Evolutionary conservation across 1,284 basidiomycete species (phyloP).

Genomic region (Puccinia brachypodii): DNA sequence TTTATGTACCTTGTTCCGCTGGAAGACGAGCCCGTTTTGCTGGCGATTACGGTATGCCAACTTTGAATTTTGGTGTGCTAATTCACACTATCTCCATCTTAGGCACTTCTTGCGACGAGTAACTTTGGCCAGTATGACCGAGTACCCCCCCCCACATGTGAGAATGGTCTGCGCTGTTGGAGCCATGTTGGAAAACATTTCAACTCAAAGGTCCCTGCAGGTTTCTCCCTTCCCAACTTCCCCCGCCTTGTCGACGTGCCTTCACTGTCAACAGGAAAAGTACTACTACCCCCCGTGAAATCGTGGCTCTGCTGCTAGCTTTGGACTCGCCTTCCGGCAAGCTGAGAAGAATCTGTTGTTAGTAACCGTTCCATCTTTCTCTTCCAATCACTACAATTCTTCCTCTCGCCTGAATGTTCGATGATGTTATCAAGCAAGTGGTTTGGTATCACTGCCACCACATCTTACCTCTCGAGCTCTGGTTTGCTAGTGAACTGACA

Average conservation of each 20-base stretch:
- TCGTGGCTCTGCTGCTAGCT: neutral
- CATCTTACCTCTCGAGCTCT: neutral
- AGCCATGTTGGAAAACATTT: neutral
- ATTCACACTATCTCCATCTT: constrained; percentile 18
- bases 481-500: neutral
- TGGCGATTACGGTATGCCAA: constrained; percentile 15
- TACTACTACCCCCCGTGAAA: neutral
- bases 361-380: neutral
- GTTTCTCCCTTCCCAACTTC: neutral
- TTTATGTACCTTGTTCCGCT: neutral
- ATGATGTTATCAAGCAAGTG: neutral
- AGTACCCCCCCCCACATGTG: neutral
- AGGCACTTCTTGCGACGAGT: constrained; percentile 6
- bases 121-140: constrained; percentile 17
- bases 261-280: neutral
- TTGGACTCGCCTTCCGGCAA: neutral
- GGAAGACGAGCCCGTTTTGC: neutral
- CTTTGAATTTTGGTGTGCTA: constrained; percentile 15
- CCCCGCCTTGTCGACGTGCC: neutral
- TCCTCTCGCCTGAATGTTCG: neutral
- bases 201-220: neutral
- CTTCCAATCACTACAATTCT: neutral
- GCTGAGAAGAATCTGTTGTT: neutral
- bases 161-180: neutral
- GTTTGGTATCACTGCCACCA: neutral